Percentiles rank a stretch among this genome's conserved stretches.
These are phyloP conservation scores for Colletotrichum noveboracense DNA, from an alignment of 2,329 filamentous ascomycete genomes.

Conservation along the genomic window DNA sequence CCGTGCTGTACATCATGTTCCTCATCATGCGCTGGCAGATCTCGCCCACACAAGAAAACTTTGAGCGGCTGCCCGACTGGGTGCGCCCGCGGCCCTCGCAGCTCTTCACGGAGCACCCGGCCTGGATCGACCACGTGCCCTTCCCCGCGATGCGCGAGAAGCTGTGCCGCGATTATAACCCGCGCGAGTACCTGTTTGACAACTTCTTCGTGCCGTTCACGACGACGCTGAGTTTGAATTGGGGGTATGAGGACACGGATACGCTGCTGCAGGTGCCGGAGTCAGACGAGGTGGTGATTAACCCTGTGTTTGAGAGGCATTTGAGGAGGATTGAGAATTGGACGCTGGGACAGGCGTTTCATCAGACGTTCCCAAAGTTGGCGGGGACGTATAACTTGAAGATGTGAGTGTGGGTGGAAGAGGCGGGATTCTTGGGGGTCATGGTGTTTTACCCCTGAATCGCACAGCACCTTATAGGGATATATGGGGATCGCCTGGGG, in stretches of 20 bases:
- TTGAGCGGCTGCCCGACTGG: slow-evolving; percentile 78
- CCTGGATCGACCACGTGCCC: slow-evolving; percentile 83
- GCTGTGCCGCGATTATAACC: slow-evolving; percentile 57
- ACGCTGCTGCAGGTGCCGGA: slow-evolving; percentile 66
- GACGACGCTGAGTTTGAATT: slow-evolving; percentile 77
- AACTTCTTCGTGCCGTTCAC: slow-evolving; percentile 87
- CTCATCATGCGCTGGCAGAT: slow-evolving; percentile 87
- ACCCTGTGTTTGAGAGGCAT: slow-evolving; percentile 86
- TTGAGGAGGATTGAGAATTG: slow-evolving; percentile 79
- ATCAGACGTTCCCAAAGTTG: slow-evolving; percentile 66
- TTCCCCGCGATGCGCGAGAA: slow-evolving; percentile 79
- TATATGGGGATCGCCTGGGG: not conserved
- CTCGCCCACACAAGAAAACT: slow-evolving; percentile 78
- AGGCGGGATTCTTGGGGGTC: not conserved
- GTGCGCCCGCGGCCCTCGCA: slow-evolving; percentile 71
- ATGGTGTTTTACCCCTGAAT: not conserved
- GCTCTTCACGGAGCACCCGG: slow-evolving; percentile 70
- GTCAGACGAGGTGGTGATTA: slow-evolving; percentile 75
- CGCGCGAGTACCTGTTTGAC: slow-evolving; percentile 68
- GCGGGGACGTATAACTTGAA: slow-evolving; percentile 47
- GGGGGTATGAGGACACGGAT: slow-evolving; percentile 80
- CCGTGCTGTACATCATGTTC: slow-evolving; percentile 86
- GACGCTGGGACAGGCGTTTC: slow-evolving; percentile 76
- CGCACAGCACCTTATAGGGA: not conserved
- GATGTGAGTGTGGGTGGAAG: not conserved